These are phyloP conservation scores for Poa annua DNA, from an alignment of 176 grass and related monocot genomes.

Conservation along the genomic window DNA sequence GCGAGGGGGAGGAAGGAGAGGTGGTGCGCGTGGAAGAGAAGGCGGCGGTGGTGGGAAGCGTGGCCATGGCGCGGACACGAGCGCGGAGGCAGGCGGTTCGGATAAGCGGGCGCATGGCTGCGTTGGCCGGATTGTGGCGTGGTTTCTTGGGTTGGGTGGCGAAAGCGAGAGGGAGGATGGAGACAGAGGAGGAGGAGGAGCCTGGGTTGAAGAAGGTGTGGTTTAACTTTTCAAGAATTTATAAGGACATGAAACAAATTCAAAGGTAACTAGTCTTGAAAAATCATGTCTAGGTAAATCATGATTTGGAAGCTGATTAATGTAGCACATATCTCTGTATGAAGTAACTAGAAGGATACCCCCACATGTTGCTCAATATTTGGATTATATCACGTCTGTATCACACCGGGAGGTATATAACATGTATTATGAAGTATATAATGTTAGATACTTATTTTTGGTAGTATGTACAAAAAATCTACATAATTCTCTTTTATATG, in stretches of 20 bases:
- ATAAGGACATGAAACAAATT: neutral
- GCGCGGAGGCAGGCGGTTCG: constrained; percentile 47
- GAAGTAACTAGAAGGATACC: too few species aligned
- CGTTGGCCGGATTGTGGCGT: constrained; percentile 8
- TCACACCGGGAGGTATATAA: too few species aligned
- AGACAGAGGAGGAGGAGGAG: neutral
- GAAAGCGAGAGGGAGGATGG: constrained; percentile 41
- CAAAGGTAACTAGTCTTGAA: too few species aligned
- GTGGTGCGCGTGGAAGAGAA: neutral
- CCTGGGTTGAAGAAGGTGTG: neutral
- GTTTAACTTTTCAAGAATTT: neutral
- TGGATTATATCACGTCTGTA: too few species aligned
- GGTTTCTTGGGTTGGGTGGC: neutral
- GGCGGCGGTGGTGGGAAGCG: constrained; percentile 18
- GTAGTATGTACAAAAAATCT: too few species aligned
- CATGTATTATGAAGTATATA: too few species aligned
- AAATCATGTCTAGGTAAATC: too few species aligned
- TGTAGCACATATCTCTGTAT: too few species aligned
- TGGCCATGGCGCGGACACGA: constrained; percentile 55
- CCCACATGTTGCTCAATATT: too few species aligned
- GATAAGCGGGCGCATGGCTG: constrained; percentile 63
- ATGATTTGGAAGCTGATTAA: too few species aligned
- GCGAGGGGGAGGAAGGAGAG: neutral
- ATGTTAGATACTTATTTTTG: too few species aligned
- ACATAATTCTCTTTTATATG: too few species aligned